Evolutionary conservation across 768 basidiomycete genomes (phyloP).

Genomic region (Tephrocybe sp.): DNA sequence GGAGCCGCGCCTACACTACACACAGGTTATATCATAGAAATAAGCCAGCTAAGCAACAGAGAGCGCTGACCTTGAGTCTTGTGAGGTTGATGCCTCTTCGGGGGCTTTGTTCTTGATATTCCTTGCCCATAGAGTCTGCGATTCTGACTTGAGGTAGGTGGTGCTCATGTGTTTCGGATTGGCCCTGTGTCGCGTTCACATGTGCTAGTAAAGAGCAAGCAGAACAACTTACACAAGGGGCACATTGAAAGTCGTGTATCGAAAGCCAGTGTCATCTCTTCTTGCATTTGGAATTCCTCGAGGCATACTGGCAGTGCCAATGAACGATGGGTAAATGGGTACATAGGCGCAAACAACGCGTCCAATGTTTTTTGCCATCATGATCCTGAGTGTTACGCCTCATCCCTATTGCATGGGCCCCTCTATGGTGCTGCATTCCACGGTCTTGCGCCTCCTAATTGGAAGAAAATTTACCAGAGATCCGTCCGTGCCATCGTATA

Average conservation of each 20-base stretch:
- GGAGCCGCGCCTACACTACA: slow-evolving; percentile 60
- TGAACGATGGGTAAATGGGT: not conserved
- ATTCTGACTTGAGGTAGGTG: slow-evolving; percentile 74
- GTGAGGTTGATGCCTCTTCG: slow-evolving; percentile 35
- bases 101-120: slow-evolving; percentile 56
- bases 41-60: not conserved
- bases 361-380: not conserved
- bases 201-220: not conserved
- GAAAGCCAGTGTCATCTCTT: slow-evolving; percentile 78
- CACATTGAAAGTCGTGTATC: slow-evolving; percentile 79
- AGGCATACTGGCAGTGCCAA: slow-evolving; percentile 50
- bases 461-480: no score
- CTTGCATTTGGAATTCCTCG: slow-evolving; percentile 79
- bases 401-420: no score
- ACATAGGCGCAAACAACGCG: not conserved
- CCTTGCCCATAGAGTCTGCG: slow-evolving; percentile 70
- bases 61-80: slow-evolving; percentile 46
- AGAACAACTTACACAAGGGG: slow-evolving; percentile 56
- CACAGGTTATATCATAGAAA: slow-evolving; percentile 26
- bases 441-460: not conserved
- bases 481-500: slow-evolving; percentile 5
- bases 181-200: slow-evolving; percentile 38
- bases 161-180: slow-evolving; percentile 81
- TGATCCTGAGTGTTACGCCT: no score
- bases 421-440: no score